Evolutionary conservation across 169 alveolate species (phyloP), one percentile per base, ranked within the genome.

Genomic region (Cryptosporidium viatorum): DNA sequence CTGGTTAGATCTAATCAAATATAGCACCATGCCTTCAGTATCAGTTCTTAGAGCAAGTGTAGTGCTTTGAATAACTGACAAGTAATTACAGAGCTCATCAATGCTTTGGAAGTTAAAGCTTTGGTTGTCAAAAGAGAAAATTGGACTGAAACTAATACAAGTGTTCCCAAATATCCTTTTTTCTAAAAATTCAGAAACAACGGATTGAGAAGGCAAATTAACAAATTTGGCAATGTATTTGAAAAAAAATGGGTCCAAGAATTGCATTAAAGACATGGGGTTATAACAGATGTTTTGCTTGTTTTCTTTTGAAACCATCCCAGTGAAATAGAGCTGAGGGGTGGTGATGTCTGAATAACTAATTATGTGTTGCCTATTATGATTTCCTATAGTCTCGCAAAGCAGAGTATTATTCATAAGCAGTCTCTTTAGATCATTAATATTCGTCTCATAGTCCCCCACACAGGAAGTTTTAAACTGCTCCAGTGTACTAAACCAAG

Each of bases 321-420:
- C 89, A 65, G 41, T 21, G 41, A 80, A 80, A 18, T 80, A 39
- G 18, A 80, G 35, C n/a, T 80, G 51, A 37, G 45, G 33, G 7
- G 33, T 45, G 21, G 4, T 29, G 39, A 21, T 33, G 14, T 41
- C 16, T 41, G 41, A 21, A 65, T 80, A 80, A n/a, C 62, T 62
- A 62, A 80, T 26, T 39, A 80, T 39, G 39, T 80, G 89, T 18
- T 80, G 89, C n/a, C 89, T 59, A n/a, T 80, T 33, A 23, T n/a
- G 2, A 35, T 60, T 18, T 3, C 89, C 37, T 3, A 80, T 65
- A 3, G 62, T 16, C 45, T 80, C 89, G n/a, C 69, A 60, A 23
- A 80, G 37, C 14, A 80, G 51, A 29, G 89, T 80, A 60, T 80
- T 59, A 9, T n/a, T 73, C 0, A 4, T 7, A 23, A 80, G 59